Percentiles rank a stretch among this genome's conserved stretches.
phyloP scores from a whole-genome alignment of 139 green algal genomes.

The Chlamydomonas eustigma region DNA sequence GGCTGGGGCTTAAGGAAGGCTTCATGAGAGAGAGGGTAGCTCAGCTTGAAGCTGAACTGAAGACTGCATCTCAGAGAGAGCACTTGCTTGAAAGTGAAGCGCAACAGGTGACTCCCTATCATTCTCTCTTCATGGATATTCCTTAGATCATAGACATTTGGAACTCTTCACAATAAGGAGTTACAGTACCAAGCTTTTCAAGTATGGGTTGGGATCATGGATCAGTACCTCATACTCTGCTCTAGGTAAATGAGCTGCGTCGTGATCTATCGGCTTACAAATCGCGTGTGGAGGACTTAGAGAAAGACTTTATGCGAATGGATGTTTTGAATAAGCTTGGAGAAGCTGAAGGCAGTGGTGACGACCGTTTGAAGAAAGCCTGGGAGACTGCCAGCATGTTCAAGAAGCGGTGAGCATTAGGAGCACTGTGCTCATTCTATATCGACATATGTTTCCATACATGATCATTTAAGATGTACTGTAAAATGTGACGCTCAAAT shows the following conservation, averaged over 20 bases:
- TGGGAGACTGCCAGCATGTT: constrained; percentile 53
- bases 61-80: constrained; percentile 17
- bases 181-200: no score
- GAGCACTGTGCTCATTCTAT: neutral
- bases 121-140: no score
- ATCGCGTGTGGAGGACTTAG: constrained; percentile 44
- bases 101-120: constrained; percentile 24
- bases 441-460: neutral
- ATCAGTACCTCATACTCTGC: neutral
- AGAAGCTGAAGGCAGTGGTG: constrained; percentile 10
- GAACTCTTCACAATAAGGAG: no score
- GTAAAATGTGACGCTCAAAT: no score
- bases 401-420: constrained; percentile 47
- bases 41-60: constrained; percentile 34
- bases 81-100: constrained; percentile 24
- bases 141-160: no score
- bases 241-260: constrained; percentile 30
- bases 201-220: no score
- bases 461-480: no score
- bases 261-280: constrained; percentile 36
- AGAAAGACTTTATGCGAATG: constrained; percentile 37
- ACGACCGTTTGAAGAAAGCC: constrained; percentile 50
- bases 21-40: constrained; percentile 38
- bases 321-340: constrained; percentile 8
- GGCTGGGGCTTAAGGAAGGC: constrained; percentile 30